Evolutionary conservation across 768 basidiomycete genomes (phyloP), one percentile per base, ranked within the genome.

Genomic region (Rubroboletus satanas): DNA sequence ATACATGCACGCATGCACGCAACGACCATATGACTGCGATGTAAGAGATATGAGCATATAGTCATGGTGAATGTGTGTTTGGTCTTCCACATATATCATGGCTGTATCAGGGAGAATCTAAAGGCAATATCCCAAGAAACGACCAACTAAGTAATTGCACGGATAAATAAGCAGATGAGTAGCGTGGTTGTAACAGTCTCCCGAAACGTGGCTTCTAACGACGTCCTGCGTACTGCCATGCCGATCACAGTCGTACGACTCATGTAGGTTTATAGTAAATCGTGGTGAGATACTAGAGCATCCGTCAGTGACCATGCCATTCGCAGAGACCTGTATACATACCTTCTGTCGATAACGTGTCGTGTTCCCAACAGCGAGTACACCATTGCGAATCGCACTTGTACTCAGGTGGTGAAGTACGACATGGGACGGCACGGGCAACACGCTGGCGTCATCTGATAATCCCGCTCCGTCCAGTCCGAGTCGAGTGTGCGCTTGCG

Each of bases 321-420:
- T 59, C 21, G 14, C 50, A 50, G 37, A 49, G 49, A 58, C 32
- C 10, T 8, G 23, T 44, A 53, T 41, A 44, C 58, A 52, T 65
- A 92, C 92, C 87, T 96, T 98, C 76, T 89, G 83, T 73, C 85
- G 78, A 75, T 97, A 98, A 67, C 95, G 77, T 48, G 87, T 93
- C 54, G 95, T 98, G 56, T 84, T 92, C 28, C 87, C 94, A 6
- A 98, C 93, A 37, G 93, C 94, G 46, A 98, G 72, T 44, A 96
- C 92, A 7, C 93, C 94, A 69, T 94, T 94, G 71, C 85, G 80
- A 57, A 98, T 98, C 49, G 95, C 94, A 64, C 93, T 96, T 57
- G 95, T 97, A 58, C 91, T 91, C 63, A 98, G 73, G 71, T 98
- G 95, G 63, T 97, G 93, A 59, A 98, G 75, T 23, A 98, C 93